phyloP scores from a whole-genome alignment of 768 basidiomycete species.

The Lanmaoa rubissima region DNA sequence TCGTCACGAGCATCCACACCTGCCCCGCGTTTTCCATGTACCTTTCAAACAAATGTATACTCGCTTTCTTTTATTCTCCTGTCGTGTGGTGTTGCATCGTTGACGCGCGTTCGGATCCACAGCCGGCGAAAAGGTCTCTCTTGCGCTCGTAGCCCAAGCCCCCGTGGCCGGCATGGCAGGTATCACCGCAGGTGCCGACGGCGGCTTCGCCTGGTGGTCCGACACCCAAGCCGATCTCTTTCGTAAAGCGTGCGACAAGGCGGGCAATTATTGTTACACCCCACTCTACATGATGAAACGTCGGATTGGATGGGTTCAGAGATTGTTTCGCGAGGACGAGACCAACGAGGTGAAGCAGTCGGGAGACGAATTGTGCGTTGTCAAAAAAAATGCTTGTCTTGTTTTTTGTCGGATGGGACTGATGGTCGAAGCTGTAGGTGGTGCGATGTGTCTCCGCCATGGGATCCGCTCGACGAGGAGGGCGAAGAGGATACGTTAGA shows the following conservation, averaged over 20 bases:
- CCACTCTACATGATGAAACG: conserved; percentile 29
- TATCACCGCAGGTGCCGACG: conserved; percentile 10
- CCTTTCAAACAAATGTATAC: conserved; percentile 28
- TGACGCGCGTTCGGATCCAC: neutral
- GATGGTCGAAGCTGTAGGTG: conserved; percentile 16
- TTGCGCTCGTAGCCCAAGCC: conserved; percentile 16
- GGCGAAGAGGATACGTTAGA: conserved; percentile 20
- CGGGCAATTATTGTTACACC: conserved; percentile 24
- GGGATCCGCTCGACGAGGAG: conserved; percentile 28
- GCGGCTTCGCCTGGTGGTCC: conserved; percentile 22
- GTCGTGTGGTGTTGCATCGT: neutral
- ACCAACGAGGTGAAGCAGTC: too few species aligned
- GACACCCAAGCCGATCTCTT: conserved; percentile 19
- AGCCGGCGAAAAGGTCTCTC: conserved; percentile 27
- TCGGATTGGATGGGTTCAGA: neutral
- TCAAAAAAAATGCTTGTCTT: neutral
- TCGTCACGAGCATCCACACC: conserved; percentile 32
- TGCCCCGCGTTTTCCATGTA: conserved; percentile 38
- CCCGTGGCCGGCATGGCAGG: conserved; percentile 15
- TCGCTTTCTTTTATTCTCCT: neutral
- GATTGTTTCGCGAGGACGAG: conserved; percentile 12
- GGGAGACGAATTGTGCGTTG: conserved; percentile 21
- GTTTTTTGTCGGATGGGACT: neutral
- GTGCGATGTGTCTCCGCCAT: conserved; percentile 17
- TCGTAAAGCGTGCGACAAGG: conserved; percentile 22